These are phyloP conservation scores for Cyberlindnera maclurae DNA, from an alignment of 805 yeast species.

Conservation along the genomic window DNA sequence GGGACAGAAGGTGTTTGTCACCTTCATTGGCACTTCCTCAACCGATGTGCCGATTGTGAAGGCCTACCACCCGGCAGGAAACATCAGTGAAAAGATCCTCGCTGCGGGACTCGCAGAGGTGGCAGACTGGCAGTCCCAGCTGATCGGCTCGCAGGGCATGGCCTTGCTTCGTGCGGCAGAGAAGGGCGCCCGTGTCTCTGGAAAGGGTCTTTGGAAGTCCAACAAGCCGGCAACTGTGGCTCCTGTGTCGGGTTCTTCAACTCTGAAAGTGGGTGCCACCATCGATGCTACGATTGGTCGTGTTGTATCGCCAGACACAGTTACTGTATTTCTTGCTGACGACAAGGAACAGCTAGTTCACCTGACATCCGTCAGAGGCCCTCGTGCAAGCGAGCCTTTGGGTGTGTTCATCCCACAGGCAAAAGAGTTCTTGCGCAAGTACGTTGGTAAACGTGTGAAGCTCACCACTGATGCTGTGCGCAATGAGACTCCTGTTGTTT, in stretches of 20 bases:
- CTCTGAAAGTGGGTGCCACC: constrained; percentile 37
- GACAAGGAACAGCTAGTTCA: constrained; percentile 53
- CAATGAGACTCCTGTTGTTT: constrained; percentile 62
- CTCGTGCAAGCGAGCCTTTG: constrained; percentile 54
- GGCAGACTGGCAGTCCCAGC: constrained; percentile 71
- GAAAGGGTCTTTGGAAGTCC: constrained; percentile 52
- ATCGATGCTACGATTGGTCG: constrained; percentile 50
- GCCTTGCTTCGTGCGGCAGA: constrained; percentile 55
- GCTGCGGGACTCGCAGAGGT: constrained; percentile 68
- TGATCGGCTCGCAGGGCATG: constrained; percentile 64
- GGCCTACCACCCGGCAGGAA: constrained; percentile 69
- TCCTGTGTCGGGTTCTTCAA: constrained; percentile 19
- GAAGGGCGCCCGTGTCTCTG: constrained; percentile 47
- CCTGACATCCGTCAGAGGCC: constrained; percentile 69
- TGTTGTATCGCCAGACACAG: constrained; percentile 63
- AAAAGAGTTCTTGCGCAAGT: constrained; percentile 66
- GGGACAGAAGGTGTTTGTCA: constrained; percentile 50
- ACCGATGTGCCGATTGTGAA: constrained; percentile 55
- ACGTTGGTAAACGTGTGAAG: constrained; percentile 65
- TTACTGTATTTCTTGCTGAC: constrained; percentile 43
- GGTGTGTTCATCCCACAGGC: constrained; percentile 57
- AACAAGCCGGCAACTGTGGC: constrained; percentile 19
- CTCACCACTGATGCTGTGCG: constrained; percentile 59
- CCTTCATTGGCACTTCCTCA: constrained; percentile 53
- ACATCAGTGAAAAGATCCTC: constrained; percentile 60